These are phyloP conservation scores for Jacaranda copaia DNA, from an alignment of 257 asterid genomes.

Conservation along the genomic window DNA sequence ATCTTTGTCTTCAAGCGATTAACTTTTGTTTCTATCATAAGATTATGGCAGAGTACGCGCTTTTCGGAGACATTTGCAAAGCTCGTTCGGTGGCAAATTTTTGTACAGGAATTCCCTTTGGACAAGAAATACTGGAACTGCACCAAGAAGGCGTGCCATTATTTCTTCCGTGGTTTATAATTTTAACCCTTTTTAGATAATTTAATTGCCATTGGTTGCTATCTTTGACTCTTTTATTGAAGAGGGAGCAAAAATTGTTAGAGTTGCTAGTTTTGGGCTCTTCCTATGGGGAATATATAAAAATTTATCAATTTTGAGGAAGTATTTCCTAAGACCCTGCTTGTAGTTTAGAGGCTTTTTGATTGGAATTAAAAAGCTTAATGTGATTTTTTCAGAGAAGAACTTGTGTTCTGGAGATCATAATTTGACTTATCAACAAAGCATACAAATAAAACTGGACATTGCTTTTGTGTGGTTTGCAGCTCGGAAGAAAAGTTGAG, in stretches of 20 bases:
- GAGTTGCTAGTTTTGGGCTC: not conserved
- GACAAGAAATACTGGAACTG: constrained; percentile 37
- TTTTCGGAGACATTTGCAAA: constrained; percentile 40
- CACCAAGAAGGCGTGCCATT: constrained; percentile 42
- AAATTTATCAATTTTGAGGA: not conserved
- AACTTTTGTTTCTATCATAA: constrained; percentile 33
- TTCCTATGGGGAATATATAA: not conserved
- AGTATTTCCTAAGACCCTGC: not conserved
- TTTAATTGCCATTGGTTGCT: constrained; percentile 15
- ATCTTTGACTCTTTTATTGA: not conserved
- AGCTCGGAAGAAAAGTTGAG: constrained; percentile 73
- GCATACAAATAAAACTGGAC: not conserved
- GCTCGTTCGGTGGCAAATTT: constrained; percentile 53
- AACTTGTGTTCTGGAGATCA: not conserved
- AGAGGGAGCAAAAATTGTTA: not conserved
- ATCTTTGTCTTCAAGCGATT: not conserved
- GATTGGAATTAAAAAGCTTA: not conserved
- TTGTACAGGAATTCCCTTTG: constrained; percentile 30
- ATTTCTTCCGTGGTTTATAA: constrained; percentile 63
- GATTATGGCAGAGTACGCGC: constrained; percentile 46
- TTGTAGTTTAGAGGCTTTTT: not conserved
- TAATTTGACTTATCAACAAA: constrained; percentile 8
- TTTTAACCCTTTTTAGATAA: constrained; percentile 14
- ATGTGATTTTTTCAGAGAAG: not conserved
- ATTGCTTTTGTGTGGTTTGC: constrained; percentile 37